A percentile compares a stretch with the other conserved stretches of the same genome.
Conservation (phyloP, 176 grass and related monocot genomes). For the Chrysopogon serrulatus region DNA sequence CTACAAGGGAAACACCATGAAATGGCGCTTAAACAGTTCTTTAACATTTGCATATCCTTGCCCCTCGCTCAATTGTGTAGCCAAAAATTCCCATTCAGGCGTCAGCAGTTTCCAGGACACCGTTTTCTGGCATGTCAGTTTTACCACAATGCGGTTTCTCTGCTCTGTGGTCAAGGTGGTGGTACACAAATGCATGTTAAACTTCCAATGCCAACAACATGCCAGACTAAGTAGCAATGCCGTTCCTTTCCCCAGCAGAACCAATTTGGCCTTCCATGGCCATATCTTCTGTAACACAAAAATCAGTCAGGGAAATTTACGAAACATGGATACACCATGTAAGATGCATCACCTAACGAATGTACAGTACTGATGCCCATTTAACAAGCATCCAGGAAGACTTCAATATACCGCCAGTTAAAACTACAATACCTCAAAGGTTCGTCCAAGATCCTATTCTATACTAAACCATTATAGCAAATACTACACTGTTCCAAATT, state of each 20-base stretch:
- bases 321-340: background rate
- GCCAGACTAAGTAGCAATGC: slow-evolving; percentile 25
- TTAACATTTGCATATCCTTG: background rate
- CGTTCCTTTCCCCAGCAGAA: slow-evolving; percentile 37
- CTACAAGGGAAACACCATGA: slow-evolving; percentile 10
- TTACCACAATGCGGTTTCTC: slow-evolving; percentile 4
- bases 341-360: background rate
- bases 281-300: slow-evolving; percentile 38
- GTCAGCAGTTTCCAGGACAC: background rate
- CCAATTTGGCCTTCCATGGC: slow-evolving; percentile 22
- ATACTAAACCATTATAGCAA: background rate
- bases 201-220: slow-evolving; percentile 13
- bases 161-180: slow-evolving; percentile 9
- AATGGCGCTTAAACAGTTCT: background rate
- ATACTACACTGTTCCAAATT: background rate
- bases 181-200: slow-evolving; percentile 9
- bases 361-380: background rate
- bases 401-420: background rate
- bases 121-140: background rate
- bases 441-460: background rate
- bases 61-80: background rate
- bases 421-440: background rate
- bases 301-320: slow-evolving; percentile 1
- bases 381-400: background rate
- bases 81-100: background rate